Evolutionary conservation across 1,284 basidiomycete genomes (phyloP), one percentile per base, ranked within the genome.

Genomic region (Boletus mariae): DNA sequence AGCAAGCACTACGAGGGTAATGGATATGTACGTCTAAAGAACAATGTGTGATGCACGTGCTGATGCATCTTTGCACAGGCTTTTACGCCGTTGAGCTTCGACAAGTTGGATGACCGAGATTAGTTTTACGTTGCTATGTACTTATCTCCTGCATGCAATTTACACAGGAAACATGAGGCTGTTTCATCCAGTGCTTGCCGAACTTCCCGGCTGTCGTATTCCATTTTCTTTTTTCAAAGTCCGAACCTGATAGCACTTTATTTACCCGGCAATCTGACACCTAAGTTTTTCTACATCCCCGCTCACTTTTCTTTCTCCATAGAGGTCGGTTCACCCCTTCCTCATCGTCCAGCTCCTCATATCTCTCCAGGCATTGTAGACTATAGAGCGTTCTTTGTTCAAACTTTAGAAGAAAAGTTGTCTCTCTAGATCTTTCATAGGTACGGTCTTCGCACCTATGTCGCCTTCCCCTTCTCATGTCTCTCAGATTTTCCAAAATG

Each of bases 1-100:
- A 94, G 93, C 75, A 98, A 98, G 80, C 93, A 95, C 71, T 98
- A 92, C 73, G 85, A 90, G 73, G 94, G 92, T 37, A 88, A 83
- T 56, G 93, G 94, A 65, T 86, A 93, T 78, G 87, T 90, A 73
- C 69, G 86, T 85, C 47, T 42, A 37, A 63, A 52, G 28, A 37
- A 34, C 53, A 54, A 57, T 58, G 60, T 65, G 64, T 61, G 50
- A 34, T 35, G 47, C 61, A 59, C 59, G 59, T 66, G 67, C 64
- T 73, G 63, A 70, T 69, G 32, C 49, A 52, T 62, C 53, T 52
- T 56, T 56, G 53, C 41, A 52, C 59, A 89, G 86, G 76, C 78
- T 56, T 89, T 89, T 70, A 74, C 72, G 47, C 86, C 87, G 52
- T 70, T 89, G 47, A 85, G 77, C 63, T 88, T 87, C 68, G 82